phyloP scores from a whole-genome alignment of 345 rosid genomes.

The Geranium rotundifolium region DNA sequence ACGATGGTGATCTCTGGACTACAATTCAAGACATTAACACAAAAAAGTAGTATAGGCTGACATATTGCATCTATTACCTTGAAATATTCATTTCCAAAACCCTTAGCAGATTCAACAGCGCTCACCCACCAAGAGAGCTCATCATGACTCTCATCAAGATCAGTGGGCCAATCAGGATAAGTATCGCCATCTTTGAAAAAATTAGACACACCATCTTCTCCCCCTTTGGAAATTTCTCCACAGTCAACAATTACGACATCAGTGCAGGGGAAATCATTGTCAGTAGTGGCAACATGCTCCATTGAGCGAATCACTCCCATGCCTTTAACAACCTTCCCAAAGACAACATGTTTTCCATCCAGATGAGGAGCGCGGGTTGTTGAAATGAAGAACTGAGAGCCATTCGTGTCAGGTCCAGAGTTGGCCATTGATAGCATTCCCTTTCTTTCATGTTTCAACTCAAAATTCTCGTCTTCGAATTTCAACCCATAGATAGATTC shows the following conservation, averaged over 20 bases:
- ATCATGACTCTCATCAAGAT: not conserved
- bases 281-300: slow-evolving; percentile 10
- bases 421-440: slow-evolving; percentile 20
- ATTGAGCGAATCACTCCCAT: slow-evolving; percentile 12
- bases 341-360: slow-evolving; percentile 16
- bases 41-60: not conserved
- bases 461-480: slow-evolving; percentile 16
- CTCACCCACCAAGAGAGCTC: slow-evolving; percentile 2
- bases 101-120: slow-evolving; percentile 1
- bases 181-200: slow-evolving; percentile 4
- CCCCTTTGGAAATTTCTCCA: slow-evolving; percentile 12
- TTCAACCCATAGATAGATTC: slow-evolving; percentile 17
- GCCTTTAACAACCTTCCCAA: slow-evolving; percentile 12
- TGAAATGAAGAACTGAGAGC: slow-evolving; percentile 18
- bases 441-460: slow-evolving; percentile 10
- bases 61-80: not conserved
- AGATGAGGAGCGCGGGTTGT: slow-evolving; percentile 9
- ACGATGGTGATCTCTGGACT: too few species aligned
- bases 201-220: slow-evolving; percentile 1
- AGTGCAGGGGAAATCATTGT: slow-evolving; percentile 2
- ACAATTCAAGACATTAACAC: too few species aligned
- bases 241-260: slow-evolving; percentile 11
- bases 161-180: slow-evolving; percentile 3
- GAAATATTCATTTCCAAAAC: slow-evolving; percentile 5
- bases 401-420: slow-evolving; percentile 12